Evolutionary conservation across 2,329 filamentous ascomycete species (phyloP).

Genomic region (Cyclaneusma minus): DNA sequence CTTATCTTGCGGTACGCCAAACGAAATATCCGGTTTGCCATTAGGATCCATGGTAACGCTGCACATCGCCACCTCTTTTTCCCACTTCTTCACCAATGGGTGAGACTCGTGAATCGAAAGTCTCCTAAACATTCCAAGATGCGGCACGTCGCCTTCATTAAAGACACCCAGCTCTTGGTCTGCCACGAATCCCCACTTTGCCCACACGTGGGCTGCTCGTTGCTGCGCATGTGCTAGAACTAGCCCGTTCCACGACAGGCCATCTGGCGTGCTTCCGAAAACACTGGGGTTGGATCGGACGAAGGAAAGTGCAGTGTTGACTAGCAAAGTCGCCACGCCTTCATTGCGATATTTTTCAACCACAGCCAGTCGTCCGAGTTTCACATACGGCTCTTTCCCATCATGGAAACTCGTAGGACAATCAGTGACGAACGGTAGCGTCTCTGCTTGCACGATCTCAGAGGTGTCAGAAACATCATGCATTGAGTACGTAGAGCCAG

Average conservation of each 20-base stretch:
- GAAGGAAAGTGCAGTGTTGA: conserved; percentile 55
- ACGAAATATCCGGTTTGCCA: too few relatives aligned
- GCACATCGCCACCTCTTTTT: too few relatives aligned
- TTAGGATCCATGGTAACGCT: too few relatives aligned
- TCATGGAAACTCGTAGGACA: conserved; percentile 35
- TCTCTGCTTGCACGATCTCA: neutral
- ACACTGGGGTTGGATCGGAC: conserved; percentile 40
- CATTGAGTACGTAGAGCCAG: conserved; percentile 19
- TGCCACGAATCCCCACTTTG: conserved; percentile 53
- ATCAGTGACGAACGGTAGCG: conserved; percentile 10
- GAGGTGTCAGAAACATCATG: conserved; percentile 6
- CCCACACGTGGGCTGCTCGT: conserved; percentile 48
- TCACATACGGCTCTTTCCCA: conserved; percentile 61
- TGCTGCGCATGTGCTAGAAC: conserved; percentile 69
- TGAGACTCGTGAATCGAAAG: too few relatives aligned
- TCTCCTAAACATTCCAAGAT: conserved; percentile 66
- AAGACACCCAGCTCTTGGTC: conserved; percentile 64
- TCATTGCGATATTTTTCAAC: conserved; percentile 47
- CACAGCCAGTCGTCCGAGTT: conserved; percentile 66
- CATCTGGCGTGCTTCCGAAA: conserved; percentile 26
- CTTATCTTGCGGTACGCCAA: too few relatives aligned
- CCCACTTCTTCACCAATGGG: too few relatives aligned
- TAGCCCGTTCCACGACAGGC: conserved; percentile 57
- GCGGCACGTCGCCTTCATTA: conserved; percentile 71
- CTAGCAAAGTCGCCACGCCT: conserved; percentile 48